Base-by-base conservation (phyloP, 1,284 basidiomycete genomes). In the Ceratobasidium sp. region DNA sequence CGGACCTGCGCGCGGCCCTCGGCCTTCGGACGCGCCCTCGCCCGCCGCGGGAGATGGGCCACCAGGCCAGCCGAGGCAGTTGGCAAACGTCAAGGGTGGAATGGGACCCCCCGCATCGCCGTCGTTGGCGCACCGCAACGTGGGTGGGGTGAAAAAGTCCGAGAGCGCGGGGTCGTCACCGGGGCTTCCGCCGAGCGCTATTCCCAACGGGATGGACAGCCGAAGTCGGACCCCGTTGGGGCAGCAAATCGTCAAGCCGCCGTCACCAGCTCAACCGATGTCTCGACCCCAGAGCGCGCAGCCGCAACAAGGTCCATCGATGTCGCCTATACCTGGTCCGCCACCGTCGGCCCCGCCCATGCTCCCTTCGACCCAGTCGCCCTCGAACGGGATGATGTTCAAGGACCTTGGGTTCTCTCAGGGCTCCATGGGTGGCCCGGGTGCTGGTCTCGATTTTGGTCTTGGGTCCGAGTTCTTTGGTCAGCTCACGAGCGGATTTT, bases 51-150 rank as follows among this genome's bases (percentile, higher is more conserved):
- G 50, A 12, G 50, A 31, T 31, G 50, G 22, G 13, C 6, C 17
- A 13, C 7, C 27, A 4, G 20, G 32, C n/a, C 47, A 42, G 22
- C 58, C 62, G 5, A n/a, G 62, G 15, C 62, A 65, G 50, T 7
- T 65, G 50, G 32, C 31, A 20, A 65, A 65, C 27, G 62, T 65
- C 35, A 65, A 65, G 62, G 45, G 50, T 29, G n/a, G 12, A 31
- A 65, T 65, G 62, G 62, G 62, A 31, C 62, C 62, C 10, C 62
- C 62, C 6, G 62, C 62, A 4, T 65, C 62, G 15, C 62, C 62
- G 6, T 42, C 35, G 49, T 27, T 65, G 17, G 29, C 62, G 35
- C 35, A 65, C 27, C 62, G 62, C 2, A 35, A 25, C n/a, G 62
- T 65, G 1, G 50, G 62, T 7, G 49, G 49, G 12, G 62, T 65